A percentile compares a stretch with the other conserved stretches of the same genome.
phyloP scores from a whole-genome alignment of 176 grass and related monocot genomes.

The Musa acuminata region DNA sequence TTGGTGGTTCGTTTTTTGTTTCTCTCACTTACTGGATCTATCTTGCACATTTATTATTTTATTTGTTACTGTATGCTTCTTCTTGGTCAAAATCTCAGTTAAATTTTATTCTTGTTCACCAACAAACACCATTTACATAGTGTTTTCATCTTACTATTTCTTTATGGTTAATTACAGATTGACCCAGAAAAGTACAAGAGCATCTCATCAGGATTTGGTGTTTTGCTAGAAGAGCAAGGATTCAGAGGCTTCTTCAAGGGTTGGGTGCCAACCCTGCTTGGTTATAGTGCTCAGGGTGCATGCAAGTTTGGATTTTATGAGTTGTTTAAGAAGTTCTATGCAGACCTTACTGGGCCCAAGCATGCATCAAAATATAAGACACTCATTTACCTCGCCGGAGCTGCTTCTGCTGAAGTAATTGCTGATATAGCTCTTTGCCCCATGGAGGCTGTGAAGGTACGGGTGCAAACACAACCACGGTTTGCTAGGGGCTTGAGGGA shows the following conservation, averaged over 20 bases:
- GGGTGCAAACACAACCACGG: conserved; percentile 65
- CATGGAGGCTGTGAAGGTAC: conserved; percentile 86
- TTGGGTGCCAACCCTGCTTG: conserved; percentile 76
- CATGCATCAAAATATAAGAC: conserved; percentile 43
- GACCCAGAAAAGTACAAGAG: conserved; percentile 75
- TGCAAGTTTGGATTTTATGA: conserved; percentile 95
- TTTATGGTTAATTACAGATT: conserved; percentile 30
- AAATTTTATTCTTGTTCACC: background rate
- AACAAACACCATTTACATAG: background rate
- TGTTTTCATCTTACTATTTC: background rate
- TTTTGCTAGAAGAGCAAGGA: conserved; percentile 70
- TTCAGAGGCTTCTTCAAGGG: conserved; percentile 68
- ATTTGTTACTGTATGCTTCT: too few species aligned
- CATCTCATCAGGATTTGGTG: conserved; percentile 36
- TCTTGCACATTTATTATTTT: too few species aligned
- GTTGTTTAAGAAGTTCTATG: conserved; percentile 76
- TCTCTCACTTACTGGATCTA: too few species aligned
- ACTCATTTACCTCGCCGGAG: conserved; percentile 54
- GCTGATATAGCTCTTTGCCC: conserved; percentile 79
- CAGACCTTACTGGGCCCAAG: conserved; percentile 47
- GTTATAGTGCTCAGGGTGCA: conserved; percentile 72
- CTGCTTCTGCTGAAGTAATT: conserved; percentile 71
- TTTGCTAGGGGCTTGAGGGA: conserved; percentile 60
- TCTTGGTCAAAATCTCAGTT: background rate
- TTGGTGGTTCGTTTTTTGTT: too few species aligned